Conservation (phyloP, 805 yeast genomes). For the Candida maltosa region DNA sequence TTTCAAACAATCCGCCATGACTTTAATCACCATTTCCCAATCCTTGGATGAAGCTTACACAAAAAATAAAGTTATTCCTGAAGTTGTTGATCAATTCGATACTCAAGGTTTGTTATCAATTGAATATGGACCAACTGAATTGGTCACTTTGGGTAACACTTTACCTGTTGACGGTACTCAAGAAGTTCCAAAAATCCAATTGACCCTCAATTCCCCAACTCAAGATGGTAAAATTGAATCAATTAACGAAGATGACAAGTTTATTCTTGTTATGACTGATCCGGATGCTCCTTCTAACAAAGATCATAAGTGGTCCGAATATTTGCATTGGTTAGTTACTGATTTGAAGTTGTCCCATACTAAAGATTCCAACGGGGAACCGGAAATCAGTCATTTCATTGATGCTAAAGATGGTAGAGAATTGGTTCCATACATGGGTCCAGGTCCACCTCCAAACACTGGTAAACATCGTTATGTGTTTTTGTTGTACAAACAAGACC, state of each 20-base stretch:
- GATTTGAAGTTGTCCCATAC: conserved; percentile 48
- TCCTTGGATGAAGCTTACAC: conserved; percentile 49
- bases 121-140: conserved; percentile 51
- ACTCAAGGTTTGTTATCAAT: conserved; percentile 60
- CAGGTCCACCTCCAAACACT: conserved; percentile 86
- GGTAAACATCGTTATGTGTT: conserved; percentile 87
- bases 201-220: conserved; percentile 52
- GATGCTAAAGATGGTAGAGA: conserved; percentile 36
- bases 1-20: conserved; percentile 23
- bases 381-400: conserved; percentile 20
- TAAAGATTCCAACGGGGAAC: conserved; percentile 13
- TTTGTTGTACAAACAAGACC: conserved; percentile 67
- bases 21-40: conserved; percentile 51
- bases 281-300: conserved; percentile 89
- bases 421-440: conserved; percentile 65
- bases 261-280: conserved; percentile 79
- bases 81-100: conserved; percentile 46
- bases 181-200: conserved; percentile 59
- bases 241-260: conserved; percentile 46
- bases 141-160: conserved; percentile 78
- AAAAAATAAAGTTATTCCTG: conserved; percentile 51
- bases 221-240: conserved; percentile 38
- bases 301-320: conserved; percentile 88
- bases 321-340: conserved; percentile 66
- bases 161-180: conserved; percentile 66